Conservation (phyloP, 306 rosid species). For the Luffa acutangula region DNA sequence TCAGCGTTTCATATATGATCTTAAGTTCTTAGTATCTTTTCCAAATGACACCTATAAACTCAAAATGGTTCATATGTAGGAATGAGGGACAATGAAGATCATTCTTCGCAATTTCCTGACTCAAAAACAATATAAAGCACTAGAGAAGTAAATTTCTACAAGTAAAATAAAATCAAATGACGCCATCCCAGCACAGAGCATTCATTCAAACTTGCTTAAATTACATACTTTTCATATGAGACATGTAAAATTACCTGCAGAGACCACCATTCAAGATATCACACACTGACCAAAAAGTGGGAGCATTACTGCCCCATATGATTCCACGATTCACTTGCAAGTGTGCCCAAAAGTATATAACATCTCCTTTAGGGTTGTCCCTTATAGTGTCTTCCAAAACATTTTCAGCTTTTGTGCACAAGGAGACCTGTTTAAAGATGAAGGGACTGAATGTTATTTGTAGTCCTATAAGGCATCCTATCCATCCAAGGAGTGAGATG, state of each 20-base stretch:
- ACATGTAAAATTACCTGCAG: constrained; percentile 54
- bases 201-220: background rate
- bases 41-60: background rate
- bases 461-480: background rate
- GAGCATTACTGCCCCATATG: constrained; percentile 39
- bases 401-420: constrained; percentile 56
- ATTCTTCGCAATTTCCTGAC: background rate
- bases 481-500: background rate
- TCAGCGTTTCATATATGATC: background rate
- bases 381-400: constrained; percentile 59
- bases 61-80: background rate
- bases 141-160: background rate
- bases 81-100: background rate
- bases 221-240: background rate
- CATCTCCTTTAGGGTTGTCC: constrained; percentile 53
- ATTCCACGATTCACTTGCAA: constrained; percentile 47
- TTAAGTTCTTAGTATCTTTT: background rate
- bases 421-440: constrained; percentile 51
- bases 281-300: constrained; percentile 86
- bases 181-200: background rate
- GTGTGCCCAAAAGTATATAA: constrained; percentile 77
- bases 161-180: background rate
- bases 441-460: constrained; percentile 1
- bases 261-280: constrained; percentile 87
- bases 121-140: background rate